Evolutionary conservation across 2,329 filamentous ascomycete species (phyloP).

Genomic region (Epichloe gansuensis): DNA sequence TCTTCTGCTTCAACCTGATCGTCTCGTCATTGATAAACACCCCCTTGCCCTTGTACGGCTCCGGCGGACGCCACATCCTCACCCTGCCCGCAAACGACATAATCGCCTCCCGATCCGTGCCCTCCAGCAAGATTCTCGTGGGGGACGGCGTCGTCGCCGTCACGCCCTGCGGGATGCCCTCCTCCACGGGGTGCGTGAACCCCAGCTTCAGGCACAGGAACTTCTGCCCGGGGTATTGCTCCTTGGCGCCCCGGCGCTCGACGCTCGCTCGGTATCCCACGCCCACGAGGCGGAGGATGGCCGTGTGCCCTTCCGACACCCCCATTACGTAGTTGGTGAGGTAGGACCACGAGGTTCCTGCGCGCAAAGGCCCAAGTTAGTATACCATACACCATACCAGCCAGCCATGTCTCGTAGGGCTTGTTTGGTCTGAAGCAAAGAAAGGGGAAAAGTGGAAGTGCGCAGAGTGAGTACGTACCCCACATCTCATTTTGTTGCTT

Average conservation of each 20-base stretch:
- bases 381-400: background rate
- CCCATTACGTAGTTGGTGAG: conserved; percentile 84
- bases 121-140: conserved; percentile 82
- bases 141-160: conserved; percentile 81
- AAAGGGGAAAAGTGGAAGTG: too few relatives aligned
- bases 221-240: conserved; percentile 68
- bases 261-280: conserved; percentile 89
- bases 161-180: conserved; percentile 70
- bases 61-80: conserved; percentile 74
- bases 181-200: conserved; percentile 89
- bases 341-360: conserved; percentile 82
- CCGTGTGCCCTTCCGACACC: conserved; percentile 91
- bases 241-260: conserved; percentile 60
- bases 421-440: background rate
- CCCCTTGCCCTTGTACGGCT: conserved; percentile 99
- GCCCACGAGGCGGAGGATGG: conserved; percentile 82
- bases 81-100: conserved; percentile 88
- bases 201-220: conserved; percentile 92
- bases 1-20: conserved; percentile 96
- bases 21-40: conserved; percentile 97
- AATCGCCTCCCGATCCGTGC: conserved; percentile 71
- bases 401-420: background rate
- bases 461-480: conserved; percentile 43
- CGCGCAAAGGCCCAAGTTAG: background rate
- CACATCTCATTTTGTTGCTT: conserved; percentile 88